phyloP scores from a whole-genome alignment of 2,329 filamentous ascomycete genomes.

The Lachnum nothofagi region DNA sequence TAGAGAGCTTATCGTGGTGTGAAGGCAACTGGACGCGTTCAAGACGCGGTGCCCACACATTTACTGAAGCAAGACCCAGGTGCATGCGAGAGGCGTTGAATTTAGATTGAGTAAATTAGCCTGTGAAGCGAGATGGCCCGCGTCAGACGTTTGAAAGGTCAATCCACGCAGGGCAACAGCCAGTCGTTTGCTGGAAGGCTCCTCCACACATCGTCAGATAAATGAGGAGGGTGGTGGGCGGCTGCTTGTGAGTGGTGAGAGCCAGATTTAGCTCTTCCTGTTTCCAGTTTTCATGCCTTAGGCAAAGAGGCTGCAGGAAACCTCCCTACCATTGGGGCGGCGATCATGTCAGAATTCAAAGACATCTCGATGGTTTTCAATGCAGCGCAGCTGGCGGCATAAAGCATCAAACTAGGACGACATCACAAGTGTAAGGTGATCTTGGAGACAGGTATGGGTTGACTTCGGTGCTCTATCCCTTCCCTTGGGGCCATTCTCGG shows the following conservation, averaged over 20 bases:
- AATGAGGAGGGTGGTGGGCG: constrained; percentile 19
- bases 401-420: not conserved
- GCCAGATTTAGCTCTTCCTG: not conserved
- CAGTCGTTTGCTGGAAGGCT: constrained; percentile 5
- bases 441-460: no score
- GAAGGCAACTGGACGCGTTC: constrained; percentile 11
- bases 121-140: constrained; percentile 12
- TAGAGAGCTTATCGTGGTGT: constrained; percentile 16
- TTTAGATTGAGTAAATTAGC: constrained; percentile 7
- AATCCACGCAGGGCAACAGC: constrained; percentile 7
- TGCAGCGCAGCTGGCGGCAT: not conserved
- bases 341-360: not conserved
- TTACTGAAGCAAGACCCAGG: constrained; percentile 15
- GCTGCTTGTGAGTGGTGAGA: constrained; percentile 18
- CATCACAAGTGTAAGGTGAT: not conserved
- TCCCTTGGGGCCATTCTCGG: no score
- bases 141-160: constrained; percentile 6
- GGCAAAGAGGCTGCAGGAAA: not conserved
- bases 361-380: not conserved
- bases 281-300: not conserved
- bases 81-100: constrained; percentile 2
- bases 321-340: not conserved
- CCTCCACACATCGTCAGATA: not conserved
- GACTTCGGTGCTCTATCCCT: no score
- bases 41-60: constrained; percentile 14